Evolutionary conservation across 106 monocot species (phyloP), one percentile per base, ranked within the genome.

Genomic region (Platanthera guangdongensis): DNA sequence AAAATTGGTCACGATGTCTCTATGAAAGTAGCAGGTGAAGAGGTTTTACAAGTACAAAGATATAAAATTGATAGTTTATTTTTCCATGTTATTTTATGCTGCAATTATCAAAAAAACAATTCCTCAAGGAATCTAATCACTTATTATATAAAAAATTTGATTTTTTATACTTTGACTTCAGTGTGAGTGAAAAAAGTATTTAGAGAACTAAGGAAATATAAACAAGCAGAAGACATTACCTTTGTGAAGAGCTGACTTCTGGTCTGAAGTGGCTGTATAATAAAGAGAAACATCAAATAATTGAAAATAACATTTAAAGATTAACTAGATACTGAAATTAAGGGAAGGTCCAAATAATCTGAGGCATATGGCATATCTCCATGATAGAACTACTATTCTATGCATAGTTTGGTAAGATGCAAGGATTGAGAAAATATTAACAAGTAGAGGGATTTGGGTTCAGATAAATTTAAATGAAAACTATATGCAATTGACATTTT

Each of bases 251-350:
- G 57, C 62, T 72, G 78, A 72, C 80, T 91, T 72, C 91, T 86
- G 18, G 84, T 91, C 51, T 51, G 77, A 74, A 91, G 84, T 7
- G 91, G 86, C 88, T 88, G 72, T 72, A 81, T 85, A 54, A 53
- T 52, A 82, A 69, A 62, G 62, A 73, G 47, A 49, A 74, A 11
- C 51, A 48, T 32, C 4, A 32, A 65, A 65, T 13, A 5, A 65
- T 65, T 65, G 32, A 65, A 32, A 65, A 32, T 19, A 60, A 60
- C 13, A 14, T 6, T 19, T 60, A 19, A 60, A 7, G n/a, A 60
- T 65, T 32, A 11, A 65, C 9, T 30, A 65, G 28, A 30, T 10
- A 65, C 25, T 28, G 4, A 65, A 65, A 32, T 30, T 12, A 65
- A 32, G 32, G 6, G 11, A 65, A 12, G 32, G 30, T 60, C 28